Evolutionary conservation across 768 basidiomycete genomes (phyloP).

Genomic region (Lactarius pseudohatsudake): DNA sequence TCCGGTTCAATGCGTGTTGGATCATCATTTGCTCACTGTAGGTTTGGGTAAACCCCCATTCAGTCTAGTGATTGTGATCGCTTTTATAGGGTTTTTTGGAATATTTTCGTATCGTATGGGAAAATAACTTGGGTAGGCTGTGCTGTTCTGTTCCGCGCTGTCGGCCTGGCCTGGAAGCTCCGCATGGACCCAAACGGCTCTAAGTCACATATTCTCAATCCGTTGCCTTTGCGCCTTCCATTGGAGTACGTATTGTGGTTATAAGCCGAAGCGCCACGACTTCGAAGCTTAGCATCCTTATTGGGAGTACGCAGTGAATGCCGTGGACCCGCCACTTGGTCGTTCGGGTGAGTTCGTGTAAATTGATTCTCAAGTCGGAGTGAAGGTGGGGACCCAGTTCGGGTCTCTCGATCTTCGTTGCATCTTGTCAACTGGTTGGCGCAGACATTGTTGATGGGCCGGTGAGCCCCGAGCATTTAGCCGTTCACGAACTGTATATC

Average conservation of each 20-base stretch:
- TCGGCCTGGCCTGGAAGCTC: not conserved
- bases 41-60: slow-evolving; percentile 23
- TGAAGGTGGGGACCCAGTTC: not conserved
- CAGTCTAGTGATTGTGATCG: slow-evolving; percentile 15
- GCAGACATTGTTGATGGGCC: slow-evolving; percentile 11
- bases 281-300: slow-evolving; percentile 3
- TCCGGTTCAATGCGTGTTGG: slow-evolving; percentile 10
- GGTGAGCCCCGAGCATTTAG: slow-evolving; percentile 16
- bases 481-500: slow-evolving; percentile 14
- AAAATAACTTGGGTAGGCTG: slow-evolving; percentile 14
- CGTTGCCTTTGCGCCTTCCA: not conserved
- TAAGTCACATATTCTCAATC: slow-evolving; percentile 1
- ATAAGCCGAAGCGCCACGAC: slow-evolving; percentile 20
- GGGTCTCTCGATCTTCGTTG: not conserved
- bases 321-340: not conserved
- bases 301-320: not conserved
- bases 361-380: not conserved
- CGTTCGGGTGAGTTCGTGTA: not conserved
- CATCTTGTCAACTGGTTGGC: slow-evolving; percentile 9
- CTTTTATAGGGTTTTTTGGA: slow-evolving; percentile 9
- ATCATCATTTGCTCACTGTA: slow-evolving; percentile 20
- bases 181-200: not conserved
- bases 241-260: not conserved
- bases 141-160: slow-evolving; percentile 1
- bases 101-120: slow-evolving; percentile 7